Evolutionary conservation across 1,284 basidiomycete genomes (phyloP).

Genomic region (Fomitopsis palustris): DNA sequence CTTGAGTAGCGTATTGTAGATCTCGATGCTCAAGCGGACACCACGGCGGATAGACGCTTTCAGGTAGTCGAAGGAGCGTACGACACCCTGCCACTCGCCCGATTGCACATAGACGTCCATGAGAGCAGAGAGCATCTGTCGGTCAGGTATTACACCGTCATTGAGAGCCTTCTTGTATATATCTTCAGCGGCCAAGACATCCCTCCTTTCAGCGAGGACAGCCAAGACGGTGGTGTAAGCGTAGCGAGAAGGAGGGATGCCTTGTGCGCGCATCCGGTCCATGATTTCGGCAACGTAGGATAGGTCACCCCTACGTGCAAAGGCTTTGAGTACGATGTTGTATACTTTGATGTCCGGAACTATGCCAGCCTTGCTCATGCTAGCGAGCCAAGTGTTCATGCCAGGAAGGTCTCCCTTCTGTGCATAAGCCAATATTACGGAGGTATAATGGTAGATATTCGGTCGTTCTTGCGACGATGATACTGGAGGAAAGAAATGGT

Average conservation of each 20-base stretch:
- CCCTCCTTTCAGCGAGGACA: constrained; percentile 62
- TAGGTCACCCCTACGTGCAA: constrained; percentile 57
- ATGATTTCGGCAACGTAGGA: constrained; percentile 55
- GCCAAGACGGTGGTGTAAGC: constrained; percentile 74
- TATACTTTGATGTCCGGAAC: constrained; percentile 54
- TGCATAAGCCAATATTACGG: constrained; percentile 56
- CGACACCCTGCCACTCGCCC: constrained; percentile 75
- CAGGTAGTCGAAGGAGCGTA: constrained; percentile 73
- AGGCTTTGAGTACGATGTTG: constrained; percentile 59
- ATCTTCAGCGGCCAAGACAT: constrained; percentile 65
- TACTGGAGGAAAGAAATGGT: constrained; percentile 46
- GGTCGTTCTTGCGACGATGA: constrained; percentile 23
- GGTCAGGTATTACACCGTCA: constrained; percentile 63
- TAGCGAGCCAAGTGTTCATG: constrained; percentile 54
- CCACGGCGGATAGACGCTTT: constrained; percentile 34
- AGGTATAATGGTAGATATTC: constrained; percentile 47
- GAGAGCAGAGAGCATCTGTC: constrained; percentile 63
- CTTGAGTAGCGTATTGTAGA: constrained; percentile 82
- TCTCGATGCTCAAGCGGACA: constrained; percentile 46
- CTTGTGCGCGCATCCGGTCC: constrained; percentile 56
- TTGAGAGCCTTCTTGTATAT: constrained; percentile 63
- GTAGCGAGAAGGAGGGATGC: constrained; percentile 45
- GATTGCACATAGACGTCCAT: constrained; percentile 85
- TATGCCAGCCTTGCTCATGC: constrained; percentile 47
- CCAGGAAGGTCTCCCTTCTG: constrained; percentile 46